Percentiles rank a stretch among this genome's conserved stretches.
These are phyloP conservation scores for Linum trigynum DNA, from an alignment of 345 rosid species.

Conservation along the genomic window DNA sequence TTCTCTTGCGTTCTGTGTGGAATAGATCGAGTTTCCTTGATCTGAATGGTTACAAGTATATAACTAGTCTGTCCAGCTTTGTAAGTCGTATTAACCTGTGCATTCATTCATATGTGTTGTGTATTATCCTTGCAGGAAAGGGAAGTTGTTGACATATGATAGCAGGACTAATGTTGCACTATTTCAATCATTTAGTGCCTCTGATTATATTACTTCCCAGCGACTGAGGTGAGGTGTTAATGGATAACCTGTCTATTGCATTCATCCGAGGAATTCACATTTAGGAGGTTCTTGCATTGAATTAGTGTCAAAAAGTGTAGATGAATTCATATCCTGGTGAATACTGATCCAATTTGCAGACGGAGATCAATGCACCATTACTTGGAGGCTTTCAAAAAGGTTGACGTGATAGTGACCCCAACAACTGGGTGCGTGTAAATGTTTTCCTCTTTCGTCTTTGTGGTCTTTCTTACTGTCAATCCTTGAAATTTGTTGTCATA, in stretches of 20 bases:
- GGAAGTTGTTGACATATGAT: constrained; percentile 45
- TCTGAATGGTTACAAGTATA: background rate
- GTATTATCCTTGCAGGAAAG: constrained; percentile 40
- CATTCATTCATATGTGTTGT: background rate
- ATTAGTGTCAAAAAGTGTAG: background rate
- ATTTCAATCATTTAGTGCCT: constrained; percentile 65
- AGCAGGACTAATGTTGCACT: constrained; percentile 56
- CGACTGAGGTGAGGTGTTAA: constrained; percentile 43
- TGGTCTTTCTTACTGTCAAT: background rate
- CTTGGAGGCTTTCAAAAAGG: constrained; percentile 77
- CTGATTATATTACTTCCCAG: constrained; percentile 74
- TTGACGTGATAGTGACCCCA: constrained; percentile 78
- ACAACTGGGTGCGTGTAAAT: constrained; percentile 51
- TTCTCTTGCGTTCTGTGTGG: background rate
- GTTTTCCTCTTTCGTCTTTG: background rate
- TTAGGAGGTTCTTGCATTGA: background rate
- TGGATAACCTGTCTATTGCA: background rate
- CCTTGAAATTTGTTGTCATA: background rate
- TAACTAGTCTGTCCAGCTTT: background rate
- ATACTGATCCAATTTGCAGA: constrained; percentile 32
- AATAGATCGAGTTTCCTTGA: background rate
- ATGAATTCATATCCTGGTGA: background rate
- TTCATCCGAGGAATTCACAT: background rate
- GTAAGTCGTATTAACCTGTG: background rate
- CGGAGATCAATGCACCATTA: constrained; percentile 64